Base-by-base conservation (phyloP, 495 filamentous ascomycete species). In the Terfezia boudieri region DNA sequence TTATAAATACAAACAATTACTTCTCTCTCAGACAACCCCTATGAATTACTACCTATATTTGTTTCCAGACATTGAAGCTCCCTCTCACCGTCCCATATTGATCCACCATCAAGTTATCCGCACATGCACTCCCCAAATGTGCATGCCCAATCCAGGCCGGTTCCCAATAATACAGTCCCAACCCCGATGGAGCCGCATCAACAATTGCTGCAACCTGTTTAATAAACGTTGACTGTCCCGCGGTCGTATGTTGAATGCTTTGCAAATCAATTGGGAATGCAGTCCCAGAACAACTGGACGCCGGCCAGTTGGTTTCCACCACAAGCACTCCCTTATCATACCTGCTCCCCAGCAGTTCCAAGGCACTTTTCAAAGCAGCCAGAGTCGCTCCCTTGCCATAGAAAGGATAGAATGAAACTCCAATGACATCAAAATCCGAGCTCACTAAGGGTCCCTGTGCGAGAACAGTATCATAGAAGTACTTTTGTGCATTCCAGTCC, bases 391-490 rank as follows among this genome's bases (percentile, higher is more conserved):
- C 64, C 0, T 66, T 64, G 61, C 68, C 71, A 55, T 74, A 83
- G 68, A 81, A 85, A 8, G 80, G 81, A 67, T 83, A 83, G 65
- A 76, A 84, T 0, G 77, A 80, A 2, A 84, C 74, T 11, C 79
- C 80, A 66, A 83, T 81, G 58, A 77, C 71, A 65, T 84, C 80
- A 1, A 83, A 69, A 1, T 51, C 23, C 14, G 14, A 16, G 4
- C 23, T 51, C 11, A 17, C 2, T 4, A 51, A 9, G 26, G 26
- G 2, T 5, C 26, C 26, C 26, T 26, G 26, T 5, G 65, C 71
- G 0, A 81, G 66, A 4, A 76, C 73, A 4, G 71, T 71, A 17
- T 71, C 71, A 64, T 82, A 83, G 63, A 75, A 84, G 58, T 72
- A 73, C 22, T 77, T 68, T 59, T 83, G 80, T n/a, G 70, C 69